Evolutionary conservation across 306 rosid species (phyloP).

Genomic region (Sechiopsis laciniata): DNA sequence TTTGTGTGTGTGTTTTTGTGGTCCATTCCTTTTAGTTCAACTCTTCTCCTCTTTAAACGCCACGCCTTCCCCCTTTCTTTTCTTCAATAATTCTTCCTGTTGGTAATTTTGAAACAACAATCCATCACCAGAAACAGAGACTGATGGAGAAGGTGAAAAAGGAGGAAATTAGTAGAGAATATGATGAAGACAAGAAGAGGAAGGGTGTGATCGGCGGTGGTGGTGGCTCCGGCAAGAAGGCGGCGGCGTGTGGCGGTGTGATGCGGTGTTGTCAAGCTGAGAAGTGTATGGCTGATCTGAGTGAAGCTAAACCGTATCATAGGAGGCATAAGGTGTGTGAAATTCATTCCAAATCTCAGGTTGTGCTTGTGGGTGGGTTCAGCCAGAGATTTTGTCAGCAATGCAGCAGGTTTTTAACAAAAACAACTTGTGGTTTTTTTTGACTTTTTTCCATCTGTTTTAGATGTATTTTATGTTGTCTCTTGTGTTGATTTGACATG

Average conservation of each 20-base stretch:
- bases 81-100: conserved; percentile 19
- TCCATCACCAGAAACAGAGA: conserved; percentile 19
- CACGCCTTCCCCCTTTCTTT: conserved; percentile 2
- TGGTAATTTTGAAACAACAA: conserved; percentile 26
- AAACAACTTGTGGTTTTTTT: background rate
- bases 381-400: conserved; percentile 70
- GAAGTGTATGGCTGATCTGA: conserved; percentile 53
- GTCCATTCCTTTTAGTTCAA: conserved; percentile 37
- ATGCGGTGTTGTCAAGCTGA: conserved; percentile 60
- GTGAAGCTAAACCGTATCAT: conserved; percentile 55
- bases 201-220: conserved; percentile 20
- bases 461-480: background rate
- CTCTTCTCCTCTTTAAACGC: background rate
- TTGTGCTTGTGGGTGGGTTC: conserved; percentile 46
- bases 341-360: conserved; percentile 60
- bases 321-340: conserved; percentile 65
- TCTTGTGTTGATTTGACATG: background rate
- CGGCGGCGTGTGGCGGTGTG: conserved; percentile 15
- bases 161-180: conserved; percentile 24
- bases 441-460: background rate
- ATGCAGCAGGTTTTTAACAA: conserved; percentile 63
- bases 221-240: conserved; percentile 32
- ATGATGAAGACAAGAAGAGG: conserved; percentile 38
- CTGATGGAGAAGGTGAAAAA: conserved; percentile 31
- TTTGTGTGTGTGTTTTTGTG: conserved; percentile 25